Evolutionary conservation across 1,284 basidiomycete species (phyloP), one percentile per base, ranked within the genome.

Genomic region (Ganoderma sinense): DNA sequence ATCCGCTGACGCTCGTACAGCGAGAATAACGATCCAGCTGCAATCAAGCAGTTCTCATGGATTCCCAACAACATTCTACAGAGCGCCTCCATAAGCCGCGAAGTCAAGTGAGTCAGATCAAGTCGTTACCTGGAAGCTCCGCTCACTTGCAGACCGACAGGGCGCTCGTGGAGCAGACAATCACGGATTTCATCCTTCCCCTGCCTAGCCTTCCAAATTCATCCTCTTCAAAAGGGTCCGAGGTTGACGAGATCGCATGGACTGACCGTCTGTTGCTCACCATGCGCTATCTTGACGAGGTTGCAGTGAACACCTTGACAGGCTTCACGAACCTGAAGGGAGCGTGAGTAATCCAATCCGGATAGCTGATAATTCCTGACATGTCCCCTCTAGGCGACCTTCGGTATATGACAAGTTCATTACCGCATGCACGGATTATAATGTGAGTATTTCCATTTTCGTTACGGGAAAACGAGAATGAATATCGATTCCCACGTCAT

Each of bases 21-120:
- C 74, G 96, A 97, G 78, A 92, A 89, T 70, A 90, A 91, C 67
- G 94, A 96, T 70, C 82, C 86, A 0, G 84, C 88, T 0, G 95
- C 96, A 0, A 86, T 92, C 23, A 80, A 85, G 26, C 95, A 97
- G 66, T 98, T 99, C 77, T 90, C 89, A 0, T 99, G 98, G 98
- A 99, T 99, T 71, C 97, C 98, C 0, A 87, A 92, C 41, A 85
- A 87, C 53, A 84, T 99, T 39, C 84, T 94, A 53, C 84, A 83
- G 68, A 87, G 88, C 68, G 84, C 85, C 6, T 82, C 83, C 23
- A 78, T 85, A 5, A 86, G 83, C 13, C 65, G 80, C 0, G 93
- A 94, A 76, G 84, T 89, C 62, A 87, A 88, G 90, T 93, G 70
- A 62, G 86, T 78, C 16, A 29, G 3, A 23, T 41, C 39, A 40